Conservation (phyloP, 2,329 filamentous ascomycete genomes). For the Arthrocladium fulminans region DNA sequence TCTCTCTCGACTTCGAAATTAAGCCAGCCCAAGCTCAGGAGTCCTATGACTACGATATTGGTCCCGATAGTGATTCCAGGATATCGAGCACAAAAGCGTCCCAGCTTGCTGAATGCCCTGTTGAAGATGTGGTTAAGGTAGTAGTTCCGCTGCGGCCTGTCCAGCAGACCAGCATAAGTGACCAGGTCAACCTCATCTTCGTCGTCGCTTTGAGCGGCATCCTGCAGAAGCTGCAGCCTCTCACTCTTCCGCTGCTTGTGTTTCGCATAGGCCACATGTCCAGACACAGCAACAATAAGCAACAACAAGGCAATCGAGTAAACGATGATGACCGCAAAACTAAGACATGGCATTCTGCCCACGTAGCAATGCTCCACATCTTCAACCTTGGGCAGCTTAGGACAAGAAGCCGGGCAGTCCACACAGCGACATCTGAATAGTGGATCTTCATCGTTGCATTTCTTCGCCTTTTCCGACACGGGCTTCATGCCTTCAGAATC, state of each 20-base stretch:
- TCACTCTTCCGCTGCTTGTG: constrained; percentile 69
- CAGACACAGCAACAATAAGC: constrained; percentile 57
- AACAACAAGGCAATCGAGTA: constrained; percentile 68
- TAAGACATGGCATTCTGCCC: constrained; percentile 81
- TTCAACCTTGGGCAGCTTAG: constrained; percentile 67
- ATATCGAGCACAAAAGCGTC: constrained; percentile 70
- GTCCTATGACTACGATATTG: constrained; percentile 63
- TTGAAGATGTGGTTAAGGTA: constrained; percentile 76
- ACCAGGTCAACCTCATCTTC: constrained; percentile 87
- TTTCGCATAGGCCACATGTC: constrained; percentile 65
- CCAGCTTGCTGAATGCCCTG: constrained; percentile 67
- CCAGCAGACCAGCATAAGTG: constrained; percentile 64
- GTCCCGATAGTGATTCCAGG: constrained; percentile 71
- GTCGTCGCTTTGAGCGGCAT: constrained; percentile 74
- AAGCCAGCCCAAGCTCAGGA: constrained; percentile 81
- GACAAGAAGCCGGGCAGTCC: constrained; percentile 81
- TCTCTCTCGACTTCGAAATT: constrained; percentile 83
- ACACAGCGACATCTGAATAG: constrained; percentile 85
- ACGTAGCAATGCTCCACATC: constrained; percentile 67
- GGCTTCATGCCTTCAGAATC: constrained; percentile 61
- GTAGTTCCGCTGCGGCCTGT: constrained; percentile 71
- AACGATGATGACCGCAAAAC: constrained; percentile 80
- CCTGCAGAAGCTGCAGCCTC: constrained; percentile 76
- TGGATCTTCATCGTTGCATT: constrained; percentile 82
- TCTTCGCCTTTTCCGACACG: constrained; percentile 63